These are phyloP conservation scores for Colletotrichum orbiculare DNA, from an alignment of 2,329 filamentous ascomycete genomes.

Conservation along the genomic window DNA sequence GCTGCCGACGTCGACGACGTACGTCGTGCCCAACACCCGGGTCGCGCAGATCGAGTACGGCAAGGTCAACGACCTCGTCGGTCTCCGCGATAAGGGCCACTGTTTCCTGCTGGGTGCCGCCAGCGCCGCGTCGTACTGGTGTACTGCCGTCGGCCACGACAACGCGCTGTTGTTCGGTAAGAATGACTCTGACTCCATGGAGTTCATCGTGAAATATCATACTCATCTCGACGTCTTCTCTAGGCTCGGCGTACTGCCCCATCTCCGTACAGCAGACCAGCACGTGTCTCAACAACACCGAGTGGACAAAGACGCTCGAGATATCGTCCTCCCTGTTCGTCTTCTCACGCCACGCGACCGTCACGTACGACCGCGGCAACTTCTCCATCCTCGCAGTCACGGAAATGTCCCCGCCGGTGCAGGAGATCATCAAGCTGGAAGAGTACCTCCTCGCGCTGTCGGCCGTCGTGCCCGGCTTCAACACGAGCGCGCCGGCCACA, in stretches of 20 bases:
- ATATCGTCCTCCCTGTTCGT: slow-evolving; percentile 25
- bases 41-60: slow-evolving; percentile 28
- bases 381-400: slow-evolving; percentile 29
- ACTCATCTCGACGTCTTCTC: not conserved
- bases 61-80: slow-evolving; percentile 12
- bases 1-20: slow-evolving; percentile 4
- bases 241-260: slow-evolving; percentile 31
- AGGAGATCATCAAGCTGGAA: slow-evolving; percentile 14
- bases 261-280: slow-evolving; percentile 20
- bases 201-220: accelerated
- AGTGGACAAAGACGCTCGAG: slow-evolving; percentile 16
- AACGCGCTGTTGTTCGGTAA: slow-evolving; percentile 27
- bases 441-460: slow-evolving; percentile 31
- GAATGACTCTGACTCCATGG: not conserved
- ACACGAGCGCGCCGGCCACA: slow-evolving; percentile 1
- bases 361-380: slow-evolving; percentile 31
- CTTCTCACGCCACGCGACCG: slow-evolving; percentile 20
- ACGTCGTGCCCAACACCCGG: slow-evolving; percentile 15
- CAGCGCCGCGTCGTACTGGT: slow-evolving; percentile 32
- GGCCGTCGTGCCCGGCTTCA: slow-evolving; percentile 27
- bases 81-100: slow-evolving; percentile 2
- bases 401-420: slow-evolving; percentile 18
- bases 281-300: slow-evolving; percentile 18
- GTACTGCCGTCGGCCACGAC: slow-evolving; percentile 2
- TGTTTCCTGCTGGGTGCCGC: slow-evolving; percentile 24